These are phyloP conservation scores for Cercophora newfieldiana DNA, from an alignment of 495 filamentous ascomycete species.

Conservation along the genomic window DNA sequence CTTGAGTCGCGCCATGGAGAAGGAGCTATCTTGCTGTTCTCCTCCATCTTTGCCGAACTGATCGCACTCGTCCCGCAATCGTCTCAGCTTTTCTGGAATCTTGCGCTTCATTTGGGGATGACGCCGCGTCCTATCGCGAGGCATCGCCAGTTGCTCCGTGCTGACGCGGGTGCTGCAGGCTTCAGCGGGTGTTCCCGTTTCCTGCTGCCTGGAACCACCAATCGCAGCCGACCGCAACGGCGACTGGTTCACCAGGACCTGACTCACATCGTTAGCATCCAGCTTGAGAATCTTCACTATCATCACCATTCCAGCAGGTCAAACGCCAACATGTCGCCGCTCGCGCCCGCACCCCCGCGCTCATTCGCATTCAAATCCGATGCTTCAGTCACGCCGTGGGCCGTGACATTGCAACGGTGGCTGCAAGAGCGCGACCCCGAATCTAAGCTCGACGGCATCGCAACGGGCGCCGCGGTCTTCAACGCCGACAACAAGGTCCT, in stretches of 20 bases:
- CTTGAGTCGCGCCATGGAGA: neutral
- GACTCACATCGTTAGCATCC: neutral
- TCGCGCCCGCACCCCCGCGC: neutral
- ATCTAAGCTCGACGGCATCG: conserved; percentile 19
- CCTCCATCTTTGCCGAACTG: too few species aligned
- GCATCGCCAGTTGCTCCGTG: too few species aligned
- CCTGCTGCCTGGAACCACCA: too few species aligned
- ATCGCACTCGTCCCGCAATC: too few species aligned
- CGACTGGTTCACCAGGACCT: too few species aligned
- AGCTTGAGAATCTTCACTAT: neutral
- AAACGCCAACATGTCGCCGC: neutral
- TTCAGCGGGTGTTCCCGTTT: too few species aligned
- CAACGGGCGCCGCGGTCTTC: conserved; percentile 38
- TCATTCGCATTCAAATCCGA: neutral
- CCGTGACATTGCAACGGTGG: neutral
- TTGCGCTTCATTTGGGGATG: too few species aligned
- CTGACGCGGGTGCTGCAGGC: too few species aligned
- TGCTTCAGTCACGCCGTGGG: neutral
- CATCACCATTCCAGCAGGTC: neutral
- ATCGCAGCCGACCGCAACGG: too few species aligned
- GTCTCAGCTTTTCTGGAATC: too few species aligned
- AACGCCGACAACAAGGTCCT: conserved; percentile 31
- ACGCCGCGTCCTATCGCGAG: too few species aligned
- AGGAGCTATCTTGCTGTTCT: too few species aligned
- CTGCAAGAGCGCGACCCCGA: neutral